Conservation (phyloP, 225 moss, liverwort and hornwort genomes). For the Sphagnum contortum region DNA sequence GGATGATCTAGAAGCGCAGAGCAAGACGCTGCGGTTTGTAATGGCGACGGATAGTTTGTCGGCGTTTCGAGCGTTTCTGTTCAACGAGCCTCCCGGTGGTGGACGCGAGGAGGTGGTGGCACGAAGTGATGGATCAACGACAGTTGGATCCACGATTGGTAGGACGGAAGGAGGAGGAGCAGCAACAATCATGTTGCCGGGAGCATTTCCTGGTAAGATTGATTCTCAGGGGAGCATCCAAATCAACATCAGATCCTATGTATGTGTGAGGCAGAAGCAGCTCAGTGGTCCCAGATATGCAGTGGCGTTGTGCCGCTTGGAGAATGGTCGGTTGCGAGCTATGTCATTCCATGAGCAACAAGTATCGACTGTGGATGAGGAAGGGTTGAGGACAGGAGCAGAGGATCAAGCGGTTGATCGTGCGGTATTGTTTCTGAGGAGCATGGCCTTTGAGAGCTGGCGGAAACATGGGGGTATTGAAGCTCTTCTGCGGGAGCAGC, state of each 20-base stretch:
- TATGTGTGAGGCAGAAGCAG: constrained; percentile 75
- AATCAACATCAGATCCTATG: constrained; percentile 66
- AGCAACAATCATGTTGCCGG: constrained; percentile 8
- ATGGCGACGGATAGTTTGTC: constrained; percentile 60
- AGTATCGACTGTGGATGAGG: constrained; percentile 17
- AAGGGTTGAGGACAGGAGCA: constrained; percentile 16
- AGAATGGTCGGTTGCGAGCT: constrained; percentile 74
- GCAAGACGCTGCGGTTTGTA: constrained; percentile 63
- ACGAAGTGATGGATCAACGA: constrained; percentile 24
- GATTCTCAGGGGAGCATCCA: constrained; percentile 18
- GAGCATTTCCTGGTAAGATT: not conserved
- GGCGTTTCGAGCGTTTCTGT: constrained; percentile 72
- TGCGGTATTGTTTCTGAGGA: constrained; percentile 77
- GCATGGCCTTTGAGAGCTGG: constrained; percentile 85
- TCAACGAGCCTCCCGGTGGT: constrained; percentile 44
- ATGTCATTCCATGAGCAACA: constrained; percentile 66
- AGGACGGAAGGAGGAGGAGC: not conserved
- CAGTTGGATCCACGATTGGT: constrained; percentile 11
- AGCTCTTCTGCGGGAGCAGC: constrained; percentile 48
- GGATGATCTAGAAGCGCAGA: constrained; percentile 58
- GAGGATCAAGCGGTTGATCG: constrained; percentile 46
- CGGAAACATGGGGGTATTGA: constrained; percentile 60
- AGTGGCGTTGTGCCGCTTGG: constrained; percentile 75
- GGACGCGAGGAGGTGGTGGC: not conserved
- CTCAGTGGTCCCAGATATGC: constrained; percentile 71